phyloP scores from a whole-genome alignment of 257 asterid genomes.

The Linaria vulgaris region DNA sequence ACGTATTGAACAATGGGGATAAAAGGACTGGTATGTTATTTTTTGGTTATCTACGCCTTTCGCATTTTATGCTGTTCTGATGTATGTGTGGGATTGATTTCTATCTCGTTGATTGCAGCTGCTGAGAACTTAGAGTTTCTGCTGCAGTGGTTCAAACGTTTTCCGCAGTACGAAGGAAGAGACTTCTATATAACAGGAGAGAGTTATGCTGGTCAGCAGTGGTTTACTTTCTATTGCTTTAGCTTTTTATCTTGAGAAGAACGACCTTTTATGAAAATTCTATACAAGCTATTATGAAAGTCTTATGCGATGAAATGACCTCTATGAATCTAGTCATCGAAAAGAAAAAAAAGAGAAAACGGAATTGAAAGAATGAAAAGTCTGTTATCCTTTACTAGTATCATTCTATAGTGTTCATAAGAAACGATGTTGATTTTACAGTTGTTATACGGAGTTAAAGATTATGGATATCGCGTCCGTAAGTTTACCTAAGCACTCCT shows the following conservation, averaged over 20 bases:
- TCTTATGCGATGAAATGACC: constrained; percentile 3
- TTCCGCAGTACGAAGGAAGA: constrained; percentile 81
- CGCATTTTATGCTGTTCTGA: constrained; percentile 13
- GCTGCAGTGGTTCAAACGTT: constrained; percentile 78
- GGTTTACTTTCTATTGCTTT: constrained; percentile 6
- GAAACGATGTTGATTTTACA: too few relatives aligned
- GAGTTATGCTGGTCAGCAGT: constrained; percentile 82
- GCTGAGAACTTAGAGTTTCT: constrained; percentile 71
- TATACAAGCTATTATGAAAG: background rate
- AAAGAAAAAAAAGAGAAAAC: too few relatives aligned
- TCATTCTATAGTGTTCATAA: too few relatives aligned
- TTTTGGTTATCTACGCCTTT: background rate
- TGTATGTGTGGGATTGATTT: constrained; percentile 25
- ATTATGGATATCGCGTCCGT: too few relatives aligned
- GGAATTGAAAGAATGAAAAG: too few relatives aligned
- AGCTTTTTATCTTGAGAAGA: background rate
- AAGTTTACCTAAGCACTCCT: too few relatives aligned
- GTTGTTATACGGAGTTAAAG: too few relatives aligned
- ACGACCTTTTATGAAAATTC: constrained; percentile 1
- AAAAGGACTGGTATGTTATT: constrained; percentile 66
- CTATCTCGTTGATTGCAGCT: constrained; percentile 52
- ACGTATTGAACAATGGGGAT: constrained; percentile 73
- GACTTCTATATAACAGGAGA: constrained; percentile 88
- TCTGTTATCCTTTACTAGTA: too few relatives aligned
- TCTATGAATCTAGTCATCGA: too few relatives aligned